Conservation (phyloP, 2,329 filamentous ascomycete genomes). For the Ramichloridium luteum region DNA sequence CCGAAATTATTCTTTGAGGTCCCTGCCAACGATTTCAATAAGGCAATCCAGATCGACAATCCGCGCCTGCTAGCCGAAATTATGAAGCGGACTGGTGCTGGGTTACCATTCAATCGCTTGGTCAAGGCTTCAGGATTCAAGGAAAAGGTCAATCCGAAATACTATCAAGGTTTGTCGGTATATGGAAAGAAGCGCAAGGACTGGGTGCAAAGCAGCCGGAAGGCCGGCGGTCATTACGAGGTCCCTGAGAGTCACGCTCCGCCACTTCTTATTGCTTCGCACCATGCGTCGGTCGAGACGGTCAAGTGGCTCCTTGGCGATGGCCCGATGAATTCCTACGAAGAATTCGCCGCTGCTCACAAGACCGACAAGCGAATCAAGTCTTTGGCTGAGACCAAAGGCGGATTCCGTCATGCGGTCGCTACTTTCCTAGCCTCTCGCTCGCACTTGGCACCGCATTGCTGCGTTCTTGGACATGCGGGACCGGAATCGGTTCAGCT, state of each 20-base stretch:
- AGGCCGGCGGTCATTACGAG: constrained; percentile 12
- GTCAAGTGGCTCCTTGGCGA: constrained; percentile 70
- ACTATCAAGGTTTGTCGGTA: constrained; percentile 66
- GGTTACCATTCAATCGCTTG: constrained; percentile 55
- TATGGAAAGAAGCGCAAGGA: constrained; percentile 62
- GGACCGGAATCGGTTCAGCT: constrained; percentile 38
- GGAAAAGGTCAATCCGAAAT: constrained; percentile 47
- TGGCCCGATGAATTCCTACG: constrained; percentile 53
- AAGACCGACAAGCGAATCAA: constrained; percentile 50
- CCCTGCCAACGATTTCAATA: constrained; percentile 22
- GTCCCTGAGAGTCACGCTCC: constrained; percentile 33
- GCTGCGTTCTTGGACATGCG: constrained; percentile 40
- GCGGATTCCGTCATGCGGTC: constrained; percentile 53
- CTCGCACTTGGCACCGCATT: constrained; percentile 51
- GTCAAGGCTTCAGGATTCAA: constrained; percentile 54
- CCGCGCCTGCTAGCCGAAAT: constrained; percentile 49
- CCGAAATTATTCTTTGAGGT: constrained; percentile 15
- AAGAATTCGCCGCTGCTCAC: constrained; percentile 53
- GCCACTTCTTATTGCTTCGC: constrained; percentile 49
- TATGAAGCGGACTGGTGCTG: constrained; percentile 54
- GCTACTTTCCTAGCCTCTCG: constrained; percentile 49
- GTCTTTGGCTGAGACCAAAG: constrained; percentile 45
- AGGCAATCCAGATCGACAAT: constrained; percentile 36
- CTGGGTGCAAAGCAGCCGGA: constrained; percentile 56
- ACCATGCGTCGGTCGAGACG: constrained; percentile 47